A percentile compares a stretch with the other conserved stretches of the same genome.
Conservation (phyloP, 768 basidiomycete genomes). For the Rhodocollybia butyracea region DNA sequence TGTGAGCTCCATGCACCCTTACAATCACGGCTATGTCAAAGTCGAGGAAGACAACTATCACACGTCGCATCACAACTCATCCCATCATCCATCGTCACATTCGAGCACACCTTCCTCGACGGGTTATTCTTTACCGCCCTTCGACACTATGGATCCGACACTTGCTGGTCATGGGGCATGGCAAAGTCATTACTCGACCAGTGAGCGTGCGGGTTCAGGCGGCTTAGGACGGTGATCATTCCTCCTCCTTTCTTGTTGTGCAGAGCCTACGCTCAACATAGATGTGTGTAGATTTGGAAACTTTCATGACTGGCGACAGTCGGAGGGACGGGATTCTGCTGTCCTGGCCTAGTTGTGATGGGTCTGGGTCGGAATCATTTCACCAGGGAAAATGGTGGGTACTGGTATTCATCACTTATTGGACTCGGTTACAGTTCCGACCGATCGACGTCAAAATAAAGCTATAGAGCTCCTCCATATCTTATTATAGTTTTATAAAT, state of each 20-base stretch:
- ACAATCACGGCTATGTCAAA: conserved; percentile 6
- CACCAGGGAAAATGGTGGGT: neutral
- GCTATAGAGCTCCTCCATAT: neutral
- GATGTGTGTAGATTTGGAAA: conserved; percentile 6
- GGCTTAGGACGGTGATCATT: conserved; percentile 7
- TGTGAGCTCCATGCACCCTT: conserved; percentile 3
- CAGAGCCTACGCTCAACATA: conserved; percentile 6
- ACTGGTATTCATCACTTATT: neutral
- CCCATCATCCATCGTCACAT: conserved; percentile 1
- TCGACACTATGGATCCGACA: conserved; percentile 2
- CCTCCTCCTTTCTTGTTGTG: conserved; percentile 3
- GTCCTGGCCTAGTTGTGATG: neutral
- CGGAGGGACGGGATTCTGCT: neutral
- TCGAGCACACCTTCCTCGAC: neutral
- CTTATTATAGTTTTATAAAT: neutral
- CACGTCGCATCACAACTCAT: conserved; percentile 1
- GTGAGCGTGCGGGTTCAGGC: conserved; percentile 1
- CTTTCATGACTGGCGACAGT: neutral
- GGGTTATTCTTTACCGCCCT: neutral
- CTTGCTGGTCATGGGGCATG: neutral
- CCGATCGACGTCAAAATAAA: neutral
- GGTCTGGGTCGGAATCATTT: neutral
- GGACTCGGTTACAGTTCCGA: neutral
- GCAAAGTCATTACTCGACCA: neutral
- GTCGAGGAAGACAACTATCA: conserved; percentile 8